Evolutionary conservation across 768 basidiomycete genomes (phyloP), one percentile per base, ranked within the genome.

Genomic region (Ramaria sp.): DNA sequence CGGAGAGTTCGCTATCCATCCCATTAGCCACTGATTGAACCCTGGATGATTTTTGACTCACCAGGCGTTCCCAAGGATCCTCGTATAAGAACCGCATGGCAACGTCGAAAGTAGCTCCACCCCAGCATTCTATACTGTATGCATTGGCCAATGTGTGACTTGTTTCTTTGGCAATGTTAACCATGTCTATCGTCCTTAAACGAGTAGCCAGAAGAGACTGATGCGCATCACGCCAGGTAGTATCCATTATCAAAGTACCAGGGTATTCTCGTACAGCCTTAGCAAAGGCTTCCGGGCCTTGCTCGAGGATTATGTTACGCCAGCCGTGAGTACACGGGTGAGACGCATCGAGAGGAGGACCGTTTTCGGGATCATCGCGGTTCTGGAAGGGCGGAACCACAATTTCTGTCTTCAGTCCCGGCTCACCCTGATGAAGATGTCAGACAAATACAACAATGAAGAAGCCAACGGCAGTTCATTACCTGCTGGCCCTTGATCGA

Each of bases 61-160:
- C 90, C 72, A 99, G 74, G 62, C 96, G 84, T 69, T 98, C 96
- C 96, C 96, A 99, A 63, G 96, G 96, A 71, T 99, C 96, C 70
- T 99, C 96, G 69, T 99, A 98, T 69, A 99, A 72, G 86, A 99
- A 98, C 47, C 95, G 86, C 93, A 97, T 96, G 22, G 95, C 89
- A 51, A 99, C 95, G 70, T 98, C 95, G 67, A 99, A 99, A 2
- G 96, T 98, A 38, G 95, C 94, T 59, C 94, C 93, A 65, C 96
- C 96, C 96, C 96, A 99, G 77, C 94, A 97, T 69, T 99, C 96
- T 61, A 99, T 72, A 68, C 89, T 88, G 75, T 91, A 99, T 7
- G 96, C 91, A 67, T 98, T 98, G 24, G 90, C 83, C 43, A 99
- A 78, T 1, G 95, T 95, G 69, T 89, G 87, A 66, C 88, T 91